Evolutionary conservation across 1,284 basidiomycete species (phyloP).

Genomic region (Trametes pubescens): DNA sequence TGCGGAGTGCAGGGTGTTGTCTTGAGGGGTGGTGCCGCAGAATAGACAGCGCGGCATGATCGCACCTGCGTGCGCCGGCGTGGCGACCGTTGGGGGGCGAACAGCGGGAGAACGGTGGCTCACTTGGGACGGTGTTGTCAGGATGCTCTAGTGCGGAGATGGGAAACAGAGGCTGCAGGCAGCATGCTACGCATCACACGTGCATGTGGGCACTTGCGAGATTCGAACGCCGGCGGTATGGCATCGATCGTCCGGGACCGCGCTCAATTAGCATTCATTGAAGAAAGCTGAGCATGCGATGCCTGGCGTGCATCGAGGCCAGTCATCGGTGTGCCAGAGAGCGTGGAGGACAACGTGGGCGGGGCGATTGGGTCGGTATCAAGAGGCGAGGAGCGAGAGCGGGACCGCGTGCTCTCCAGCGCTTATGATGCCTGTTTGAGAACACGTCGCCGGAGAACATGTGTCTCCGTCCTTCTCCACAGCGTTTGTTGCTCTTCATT

Average conservation of each 20-base stretch:
- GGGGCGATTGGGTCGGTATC: background rate
- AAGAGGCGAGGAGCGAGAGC: background rate
- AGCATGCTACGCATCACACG: slow-evolving; percentile 17
- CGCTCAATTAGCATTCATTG: background rate
- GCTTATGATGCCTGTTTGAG: background rate
- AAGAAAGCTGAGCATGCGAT: background rate
- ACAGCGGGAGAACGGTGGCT: background rate
- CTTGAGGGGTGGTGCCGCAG: background rate
- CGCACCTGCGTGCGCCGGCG: background rate
- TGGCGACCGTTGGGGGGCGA: slow-evolving; percentile 3
- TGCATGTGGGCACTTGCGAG: slow-evolving; percentile 10
- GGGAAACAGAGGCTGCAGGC: background rate
- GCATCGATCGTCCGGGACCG: slow-evolving; percentile 2
- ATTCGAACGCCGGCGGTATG: slow-evolving; percentile 7
- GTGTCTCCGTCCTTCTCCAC: slow-evolving; percentile 18
- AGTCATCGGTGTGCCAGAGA: background rate
- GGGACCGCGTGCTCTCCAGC: slow-evolving; percentile 18
- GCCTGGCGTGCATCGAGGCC: background rate
- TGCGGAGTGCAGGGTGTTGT: background rate
- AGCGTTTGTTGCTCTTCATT: background rate
- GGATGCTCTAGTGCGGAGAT: background rate
- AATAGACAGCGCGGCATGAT: background rate
- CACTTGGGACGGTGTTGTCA: slow-evolving; percentile 7
- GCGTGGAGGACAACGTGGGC: slow-evolving; percentile 9
- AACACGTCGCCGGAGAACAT: slow-evolving; percentile 11